Conservation (phyloP, 75 land plant species). For the Larix kaempferi region DNA sequence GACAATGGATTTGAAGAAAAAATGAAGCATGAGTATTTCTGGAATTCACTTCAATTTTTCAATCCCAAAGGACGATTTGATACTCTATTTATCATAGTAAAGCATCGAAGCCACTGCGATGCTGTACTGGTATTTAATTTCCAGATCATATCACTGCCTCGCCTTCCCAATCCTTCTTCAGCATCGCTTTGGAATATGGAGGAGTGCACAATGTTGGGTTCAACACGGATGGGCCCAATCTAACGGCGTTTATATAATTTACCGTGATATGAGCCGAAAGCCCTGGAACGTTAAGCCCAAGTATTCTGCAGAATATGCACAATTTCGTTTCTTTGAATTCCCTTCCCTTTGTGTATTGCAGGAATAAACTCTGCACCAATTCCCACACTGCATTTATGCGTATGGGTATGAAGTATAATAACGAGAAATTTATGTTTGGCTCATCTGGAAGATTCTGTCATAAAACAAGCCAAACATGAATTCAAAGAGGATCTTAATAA, state of each 20-base stretch:
- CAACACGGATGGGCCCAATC: conserved; percentile 32
- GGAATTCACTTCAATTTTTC: too few species aligned
- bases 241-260: conserved; percentile 58
- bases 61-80: too few species aligned
- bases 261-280: conserved; percentile 51
- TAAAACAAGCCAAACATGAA: not conserved
- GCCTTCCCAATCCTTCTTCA: too few species aligned
- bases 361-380: conserved; percentile 26
- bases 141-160: too few species aligned
- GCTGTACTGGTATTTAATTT: too few species aligned
- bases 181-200: too few species aligned
- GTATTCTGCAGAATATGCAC: conserved; percentile 18
- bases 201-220: not conserved
- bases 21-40: too few species aligned
- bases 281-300: conserved; percentile 58
- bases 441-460: conserved; percentile 47
- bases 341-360: conserved; percentile 21
- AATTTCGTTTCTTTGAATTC: conserved; percentile 48
- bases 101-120: too few species aligned
- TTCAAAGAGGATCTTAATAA: not conserved
- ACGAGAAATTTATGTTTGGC: conserved; percentile 57
- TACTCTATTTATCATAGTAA: too few species aligned
- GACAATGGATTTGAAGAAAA: too few species aligned
- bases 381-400: conserved; percentile 51
- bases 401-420: conserved; percentile 15